Percentiles rank a stretch among this genome's conserved stretches.
Conservation (phyloP, 345 rosid genomes). For the Lumnitzera littorea region DNA sequence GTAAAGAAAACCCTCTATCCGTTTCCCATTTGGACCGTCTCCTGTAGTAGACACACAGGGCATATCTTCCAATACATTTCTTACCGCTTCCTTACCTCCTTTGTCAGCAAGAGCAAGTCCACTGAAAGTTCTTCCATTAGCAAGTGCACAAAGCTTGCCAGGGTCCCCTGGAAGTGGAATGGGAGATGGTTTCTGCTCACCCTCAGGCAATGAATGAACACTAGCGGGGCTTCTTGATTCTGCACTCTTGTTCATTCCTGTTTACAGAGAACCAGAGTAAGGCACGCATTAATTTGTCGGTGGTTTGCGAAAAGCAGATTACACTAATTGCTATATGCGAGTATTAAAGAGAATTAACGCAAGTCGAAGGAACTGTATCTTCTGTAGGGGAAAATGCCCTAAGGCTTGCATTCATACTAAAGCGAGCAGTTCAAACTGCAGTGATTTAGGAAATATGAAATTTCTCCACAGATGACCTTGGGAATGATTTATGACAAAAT, state of each 20-base stretch:
- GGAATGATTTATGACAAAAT: too few species aligned
- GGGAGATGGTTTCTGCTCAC: slow-evolving; percentile 14
- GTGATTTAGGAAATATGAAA: too few species aligned
- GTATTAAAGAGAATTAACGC: too few species aligned
- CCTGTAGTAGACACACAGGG: slow-evolving; percentile 78
- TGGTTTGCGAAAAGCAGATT: too few species aligned
- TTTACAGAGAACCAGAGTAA: slow-evolving; percentile 3
- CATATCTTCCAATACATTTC: slow-evolving; percentile 63
- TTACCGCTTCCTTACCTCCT: slow-evolving; percentile 17
- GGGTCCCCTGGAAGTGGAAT: slow-evolving; percentile 4
- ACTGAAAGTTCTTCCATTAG: background rate
- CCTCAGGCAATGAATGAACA: slow-evolving; percentile 21
- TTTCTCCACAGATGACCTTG: too few species aligned
- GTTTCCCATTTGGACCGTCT: slow-evolving; percentile 63
- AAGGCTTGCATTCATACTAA: too few species aligned
- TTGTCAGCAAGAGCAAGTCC: slow-evolving; percentile 2
- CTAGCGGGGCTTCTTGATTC: slow-evolving; percentile 43
- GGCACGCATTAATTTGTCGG: too few species aligned
- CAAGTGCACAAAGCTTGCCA: background rate
- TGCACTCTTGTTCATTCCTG: slow-evolving; percentile 33
- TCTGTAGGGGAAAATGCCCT: too few species aligned
- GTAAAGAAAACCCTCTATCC: slow-evolving; percentile 78
- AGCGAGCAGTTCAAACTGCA: too few species aligned
- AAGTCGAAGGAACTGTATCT: too few species aligned
- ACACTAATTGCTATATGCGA: too few species aligned